Conservation (phyloP, 2,329 filamentous ascomycete species). For the Beauveria sp. region DNA sequence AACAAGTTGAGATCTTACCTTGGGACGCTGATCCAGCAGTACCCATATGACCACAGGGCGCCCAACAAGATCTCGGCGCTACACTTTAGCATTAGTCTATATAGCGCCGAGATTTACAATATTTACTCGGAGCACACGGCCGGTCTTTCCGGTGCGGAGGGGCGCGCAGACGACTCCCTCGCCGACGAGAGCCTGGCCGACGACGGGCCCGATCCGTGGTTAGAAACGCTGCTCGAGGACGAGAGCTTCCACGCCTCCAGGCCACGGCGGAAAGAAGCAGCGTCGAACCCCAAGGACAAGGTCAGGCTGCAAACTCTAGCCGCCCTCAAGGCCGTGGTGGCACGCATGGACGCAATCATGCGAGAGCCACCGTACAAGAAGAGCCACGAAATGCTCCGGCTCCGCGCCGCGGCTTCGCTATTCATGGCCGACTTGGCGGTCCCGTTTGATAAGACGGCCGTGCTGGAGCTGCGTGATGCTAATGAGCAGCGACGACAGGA, state of each 20-base stretch:
- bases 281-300: constrained; percentile 23
- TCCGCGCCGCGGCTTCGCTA: constrained; percentile 66
- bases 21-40: constrained; percentile 67
- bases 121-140: constrained; percentile 52
- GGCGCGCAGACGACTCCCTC: constrained; percentile 20
- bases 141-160: constrained; percentile 28
- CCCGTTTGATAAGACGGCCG: constrained; percentile 28
- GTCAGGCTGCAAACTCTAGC: constrained; percentile 45
- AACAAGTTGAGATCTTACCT: constrained; percentile 54
- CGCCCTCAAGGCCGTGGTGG: constrained; percentile 55
- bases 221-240: constrained; percentile 7
- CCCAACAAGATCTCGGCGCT: constrained; percentile 55
- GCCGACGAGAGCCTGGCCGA: background rate
- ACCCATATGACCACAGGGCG: constrained; percentile 59
- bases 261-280: background rate
- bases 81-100: constrained; percentile 76
- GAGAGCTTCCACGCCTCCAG: constrained; percentile 9
- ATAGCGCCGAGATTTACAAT: constrained; percentile 74
- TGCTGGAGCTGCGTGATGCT: constrained; percentile 22
- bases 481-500: constrained; percentile 21
- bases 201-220: background rate
- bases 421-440: constrained; percentile 65
- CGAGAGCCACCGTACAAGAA: constrained; percentile 63
- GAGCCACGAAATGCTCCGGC: constrained; percentile 56
- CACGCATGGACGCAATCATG: constrained; percentile 64